Evolutionary conservation across 164 flowering plant genomes (phyloP), one percentile per base, ranked within the genome.

Genomic region (Annona squamosa): DNA sequence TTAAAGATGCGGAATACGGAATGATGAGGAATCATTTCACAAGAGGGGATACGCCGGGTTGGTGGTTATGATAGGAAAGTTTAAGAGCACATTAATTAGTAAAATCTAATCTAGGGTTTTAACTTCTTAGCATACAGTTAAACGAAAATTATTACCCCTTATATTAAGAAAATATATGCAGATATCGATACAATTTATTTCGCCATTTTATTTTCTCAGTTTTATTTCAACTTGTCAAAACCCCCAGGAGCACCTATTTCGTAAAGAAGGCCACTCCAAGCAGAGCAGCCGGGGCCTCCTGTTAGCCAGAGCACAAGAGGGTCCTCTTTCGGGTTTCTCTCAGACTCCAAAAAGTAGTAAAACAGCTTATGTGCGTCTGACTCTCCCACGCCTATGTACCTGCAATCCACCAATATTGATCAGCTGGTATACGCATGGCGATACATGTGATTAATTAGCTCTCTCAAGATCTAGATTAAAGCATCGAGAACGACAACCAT

Each of bases 221-320:
- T 41, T 63, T 26, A 26, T 26, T 26, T 26, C 37, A 26, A 26
- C 37, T 26, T 0, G 37, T 26, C 37, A 26, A 26, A 26, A 26
- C 1, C 61, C 37, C 37, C 37, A 26, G 37, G 37, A 26, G 10
- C 70, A 82, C 84, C 84, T 12, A 80, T 71, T 57, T 80, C 75
- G 46, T 69, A 78, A 19, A 68, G 42, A 42, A 82, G 74, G 4
- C 75, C 82, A 45, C 57, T 73, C 19, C 80, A 48, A 9, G 67
- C 76, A 43, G 85, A 81, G 46, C 85, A 85, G 42, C 86, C 82
- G 42, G 83, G 85, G 41, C 85, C 87, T 4, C 87, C 84, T 1
- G 77, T 72, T 57, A 80, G 46, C 82, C 84, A 83, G 3, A 82
- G 76, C 1, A 85, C 1, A 6, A 85, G 74, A 13, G 85, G 86